phyloP scores from a whole-genome alignment of 176 grass and related monocot species.

The Hyparrhenia diplandra region DNA sequence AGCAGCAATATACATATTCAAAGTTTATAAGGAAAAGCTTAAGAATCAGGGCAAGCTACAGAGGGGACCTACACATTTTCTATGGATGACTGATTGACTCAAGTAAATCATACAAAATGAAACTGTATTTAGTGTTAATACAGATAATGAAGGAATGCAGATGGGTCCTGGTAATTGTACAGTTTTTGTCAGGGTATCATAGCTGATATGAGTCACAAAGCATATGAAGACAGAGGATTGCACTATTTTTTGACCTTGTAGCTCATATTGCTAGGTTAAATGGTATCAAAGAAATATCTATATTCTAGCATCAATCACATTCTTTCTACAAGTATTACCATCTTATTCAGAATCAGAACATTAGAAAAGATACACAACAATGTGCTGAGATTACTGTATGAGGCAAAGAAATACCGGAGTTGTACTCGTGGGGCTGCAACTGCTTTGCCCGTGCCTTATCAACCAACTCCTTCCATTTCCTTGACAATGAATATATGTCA shows the following conservation, averaged over 20 bases:
- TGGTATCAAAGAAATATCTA: not conserved
- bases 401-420: conserved; percentile 59
- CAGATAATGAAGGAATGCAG: not conserved
- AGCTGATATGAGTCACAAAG: not conserved
- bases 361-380: conserved; percentile 7
- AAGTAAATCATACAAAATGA: not conserved
- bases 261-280: not conserved
- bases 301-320: not conserved
- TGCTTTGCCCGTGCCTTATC: conserved; percentile 91
- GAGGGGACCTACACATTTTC: not conserved
- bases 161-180: not conserved
- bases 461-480: conserved; percentile 98
- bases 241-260: not conserved
- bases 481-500: conserved; percentile 96
- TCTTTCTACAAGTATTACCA: not conserved
- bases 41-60: not conserved
- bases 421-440: conserved; percentile 96
- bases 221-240: not conserved
- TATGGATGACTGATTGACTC: not conserved
- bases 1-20: not conserved
- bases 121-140: not conserved
- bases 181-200: not conserved
- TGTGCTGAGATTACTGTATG: not conserved
- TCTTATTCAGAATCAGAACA: conserved; percentile 8
- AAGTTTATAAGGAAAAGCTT: not conserved